phyloP scores from a whole-genome alignment of 345 rosid genomes.

The Moricandia arvensis region DNA sequence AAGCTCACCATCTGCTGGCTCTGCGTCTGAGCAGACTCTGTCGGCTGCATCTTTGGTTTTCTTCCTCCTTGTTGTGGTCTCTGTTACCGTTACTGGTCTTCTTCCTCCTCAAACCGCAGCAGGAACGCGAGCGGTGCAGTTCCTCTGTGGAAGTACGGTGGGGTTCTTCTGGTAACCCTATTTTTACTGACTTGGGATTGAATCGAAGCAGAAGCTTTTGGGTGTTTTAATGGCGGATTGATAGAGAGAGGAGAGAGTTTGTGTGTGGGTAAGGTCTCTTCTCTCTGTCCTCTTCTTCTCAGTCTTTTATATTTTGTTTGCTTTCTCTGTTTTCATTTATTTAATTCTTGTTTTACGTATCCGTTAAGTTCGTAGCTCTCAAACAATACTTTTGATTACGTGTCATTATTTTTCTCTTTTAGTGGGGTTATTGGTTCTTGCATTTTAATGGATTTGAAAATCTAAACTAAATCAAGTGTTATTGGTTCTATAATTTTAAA shows the following conservation, averaged over 20 bases:
- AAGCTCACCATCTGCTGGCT: constrained; percentile 47
- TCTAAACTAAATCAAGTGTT: too few species aligned
- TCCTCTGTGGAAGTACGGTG: constrained; percentile 38
- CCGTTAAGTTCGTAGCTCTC: constrained; percentile 30
- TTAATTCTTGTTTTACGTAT: constrained; percentile 27
- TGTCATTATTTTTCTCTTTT: constrained; percentile 7
- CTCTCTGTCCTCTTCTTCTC: constrained; percentile 38
- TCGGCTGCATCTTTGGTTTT: constrained; percentile 33
- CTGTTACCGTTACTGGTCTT: background rate
- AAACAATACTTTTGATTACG: constrained; percentile 29
- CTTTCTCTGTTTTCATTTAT: background rate
- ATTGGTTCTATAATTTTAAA: too few species aligned
- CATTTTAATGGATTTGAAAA: too few species aligned
- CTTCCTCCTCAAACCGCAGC: constrained; percentile 38
- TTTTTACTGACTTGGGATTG: constrained; percentile 30
- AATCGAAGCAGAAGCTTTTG: constrained; percentile 24
- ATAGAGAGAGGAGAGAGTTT: background rate
- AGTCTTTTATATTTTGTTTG: constrained; percentile 30
- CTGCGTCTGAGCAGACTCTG: constrained; percentile 38
- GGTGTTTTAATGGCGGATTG: constrained; percentile 18
- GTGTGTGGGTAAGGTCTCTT: constrained; percentile 34
- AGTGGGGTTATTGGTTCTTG: too few species aligned
- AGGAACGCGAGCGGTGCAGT: constrained; percentile 35
- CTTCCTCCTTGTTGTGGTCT: constrained; percentile 13
- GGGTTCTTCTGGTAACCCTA: constrained; percentile 34